Conservation (phyloP, 257 asterid species). For the Oldenlandia corymbosa region DNA sequence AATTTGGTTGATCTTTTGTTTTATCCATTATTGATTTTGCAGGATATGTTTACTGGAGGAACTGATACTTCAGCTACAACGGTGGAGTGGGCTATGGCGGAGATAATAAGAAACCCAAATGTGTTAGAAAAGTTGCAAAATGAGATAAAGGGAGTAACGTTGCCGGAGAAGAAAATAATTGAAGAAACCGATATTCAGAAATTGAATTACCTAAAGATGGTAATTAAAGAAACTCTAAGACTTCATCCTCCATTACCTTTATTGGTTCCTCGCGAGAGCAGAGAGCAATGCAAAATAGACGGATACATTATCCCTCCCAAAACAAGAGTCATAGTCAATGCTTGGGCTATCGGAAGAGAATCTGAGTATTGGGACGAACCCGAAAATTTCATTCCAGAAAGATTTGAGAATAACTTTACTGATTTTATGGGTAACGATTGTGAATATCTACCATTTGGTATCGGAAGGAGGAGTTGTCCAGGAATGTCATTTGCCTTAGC, state of each 20-base stretch:
- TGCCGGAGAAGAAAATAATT: constrained; percentile 8
- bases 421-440: constrained; percentile 23
- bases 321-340: constrained; percentile 12
- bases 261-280: constrained; percentile 18
- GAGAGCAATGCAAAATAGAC: constrained; percentile 8
- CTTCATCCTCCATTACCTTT: constrained; percentile 22
- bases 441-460: constrained; percentile 27
- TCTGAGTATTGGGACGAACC: constrained; percentile 22
- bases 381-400: constrained; percentile 17
- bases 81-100: constrained; percentile 24
- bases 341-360: constrained; percentile 24
- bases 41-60: constrained; percentile 22
- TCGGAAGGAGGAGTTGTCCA: constrained; percentile 27
- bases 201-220: constrained; percentile 15
- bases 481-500: constrained; percentile 16
- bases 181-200: constrained; percentile 7
- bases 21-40: not conserved
- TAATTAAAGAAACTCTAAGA: constrained; percentile 29
- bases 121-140: constrained; percentile 21
- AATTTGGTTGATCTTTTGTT: not conserved
- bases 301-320: constrained; percentile 15
- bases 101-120: constrained; percentile 17
- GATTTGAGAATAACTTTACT: constrained; percentile 14
- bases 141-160: constrained; percentile 13
- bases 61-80: constrained; percentile 17